Evolutionary conservation across 768 basidiomycete genomes (phyloP).

Genomic region (Leucogyrophana mollusca): DNA sequence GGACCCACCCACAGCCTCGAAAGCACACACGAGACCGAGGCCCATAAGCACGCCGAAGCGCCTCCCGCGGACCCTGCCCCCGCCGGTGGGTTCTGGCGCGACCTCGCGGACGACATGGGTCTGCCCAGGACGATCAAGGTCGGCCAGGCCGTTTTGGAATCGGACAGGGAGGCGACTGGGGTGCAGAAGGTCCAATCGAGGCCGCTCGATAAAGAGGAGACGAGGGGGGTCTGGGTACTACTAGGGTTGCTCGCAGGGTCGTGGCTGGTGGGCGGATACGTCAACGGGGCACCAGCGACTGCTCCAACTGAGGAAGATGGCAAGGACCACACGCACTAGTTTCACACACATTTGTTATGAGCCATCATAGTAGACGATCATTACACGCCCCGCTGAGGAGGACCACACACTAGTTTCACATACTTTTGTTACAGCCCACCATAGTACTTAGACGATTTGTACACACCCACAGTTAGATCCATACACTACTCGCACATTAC

Average conservation of each 20-base stretch:
- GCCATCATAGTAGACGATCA: too few species aligned
- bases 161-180: conserved; percentile 16
- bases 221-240: conserved; percentile 46
- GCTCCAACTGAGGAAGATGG: conserved; percentile 8
- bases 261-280: conserved; percentile 41
- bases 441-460: too few species aligned
- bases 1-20: conserved; percentile 46
- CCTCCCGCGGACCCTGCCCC: conserved; percentile 12
- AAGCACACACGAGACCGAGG: background rate
- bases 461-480: too few species aligned
- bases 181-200: conserved; percentile 23
- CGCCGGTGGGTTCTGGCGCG: conserved; percentile 28
- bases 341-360: too few species aligned
- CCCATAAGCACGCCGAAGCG: conserved; percentile 10
- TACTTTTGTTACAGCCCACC: too few species aligned
- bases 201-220: conserved; percentile 43
- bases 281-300: conserved; percentile 12
- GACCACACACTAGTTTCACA: too few species aligned
- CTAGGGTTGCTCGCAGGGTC: conserved; percentile 49
- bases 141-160: conserved; percentile 16
- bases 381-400: too few species aligned
- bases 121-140: conserved; percentile 31
- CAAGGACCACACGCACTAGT: conserved; percentile 13
- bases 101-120: conserved; percentile 36
- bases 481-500: too few species aligned